Conservation (phyloP, 2,329 filamentous ascomycete species). For the Zalaria sp. region DNA sequence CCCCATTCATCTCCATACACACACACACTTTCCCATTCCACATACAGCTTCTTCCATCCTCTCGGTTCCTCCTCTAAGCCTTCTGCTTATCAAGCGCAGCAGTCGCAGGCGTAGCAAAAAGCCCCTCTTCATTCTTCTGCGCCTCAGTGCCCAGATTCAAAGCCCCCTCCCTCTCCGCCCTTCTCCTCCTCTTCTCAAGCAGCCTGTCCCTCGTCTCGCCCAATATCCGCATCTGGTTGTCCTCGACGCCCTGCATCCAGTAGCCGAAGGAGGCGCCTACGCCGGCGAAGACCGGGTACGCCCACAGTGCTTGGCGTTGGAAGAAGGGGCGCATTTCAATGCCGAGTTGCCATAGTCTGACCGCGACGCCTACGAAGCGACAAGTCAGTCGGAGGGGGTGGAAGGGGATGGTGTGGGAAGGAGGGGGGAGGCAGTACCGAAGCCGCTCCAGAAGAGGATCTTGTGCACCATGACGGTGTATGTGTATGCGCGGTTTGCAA, state of each 20-base stretch:
- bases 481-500: not conserved
- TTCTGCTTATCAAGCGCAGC: too few relatives aligned
- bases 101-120: slow-evolving; percentile 8
- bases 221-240: slow-evolving; percentile 64
- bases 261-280: slow-evolving; percentile 89
- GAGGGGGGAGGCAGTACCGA: slow-evolving; percentile 46
- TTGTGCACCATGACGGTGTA: slow-evolving; percentile 31
- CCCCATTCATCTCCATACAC: too few relatives aligned
- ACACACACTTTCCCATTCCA: too few relatives aligned
- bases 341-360: slow-evolving; percentile 91
- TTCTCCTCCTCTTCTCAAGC: slow-evolving; percentile 77
- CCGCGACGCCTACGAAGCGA: slow-evolving; percentile 57
- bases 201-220: slow-evolving; percentile 65
- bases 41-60: too few relatives aligned
- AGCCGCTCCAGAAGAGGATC: slow-evolving; percentile 74
- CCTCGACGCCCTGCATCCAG: slow-evolving; percentile 86
- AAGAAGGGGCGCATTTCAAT: slow-evolving; percentile 97
- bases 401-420: too few relatives aligned
- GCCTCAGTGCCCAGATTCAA: slow-evolving; percentile 13
- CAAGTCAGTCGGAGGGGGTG: not conserved
- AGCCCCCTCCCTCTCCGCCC: slow-evolving; percentile 48
- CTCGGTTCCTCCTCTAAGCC: too few relatives aligned
- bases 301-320: slow-evolving; percentile 71
- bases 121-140: slow-evolving; percentile 18
- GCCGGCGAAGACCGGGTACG: slow-evolving; percentile 77